These are phyloP conservation scores for Rhodamnia argentea DNA, from an alignment of 345 rosid genomes.

Conservation along the genomic window DNA sequence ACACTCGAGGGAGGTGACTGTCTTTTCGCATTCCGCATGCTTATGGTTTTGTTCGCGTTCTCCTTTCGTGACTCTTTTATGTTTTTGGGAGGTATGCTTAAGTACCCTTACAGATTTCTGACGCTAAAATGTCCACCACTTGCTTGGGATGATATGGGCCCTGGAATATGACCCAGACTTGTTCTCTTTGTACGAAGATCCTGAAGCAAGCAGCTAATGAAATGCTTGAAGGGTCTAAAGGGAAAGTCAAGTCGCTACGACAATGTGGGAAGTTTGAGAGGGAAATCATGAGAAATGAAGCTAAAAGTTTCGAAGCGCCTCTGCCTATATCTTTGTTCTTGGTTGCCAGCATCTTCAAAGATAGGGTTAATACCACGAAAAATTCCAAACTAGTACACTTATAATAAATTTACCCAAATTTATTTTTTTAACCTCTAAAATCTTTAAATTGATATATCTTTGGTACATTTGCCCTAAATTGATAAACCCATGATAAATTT, in stretches of 20 bases:
- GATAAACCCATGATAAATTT: too few species aligned
- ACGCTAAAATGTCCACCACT: too few species aligned
- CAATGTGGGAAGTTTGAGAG: conserved; percentile 84
- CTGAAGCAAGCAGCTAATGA: conserved; percentile 19
- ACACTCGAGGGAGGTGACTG: conserved; percentile 92
- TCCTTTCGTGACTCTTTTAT: conserved; percentile 21
- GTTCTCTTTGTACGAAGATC: conserved; percentile 60
- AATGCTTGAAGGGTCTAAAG: conserved; percentile 47
- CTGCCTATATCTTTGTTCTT: conserved; percentile 87
- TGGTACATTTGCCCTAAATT: too few species aligned
- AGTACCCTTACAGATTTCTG: too few species aligned
- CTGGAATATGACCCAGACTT: conserved; percentile 85
- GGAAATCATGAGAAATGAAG: conserved; percentile 60
- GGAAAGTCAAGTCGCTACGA: conserved; percentile 43
- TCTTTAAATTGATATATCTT: too few species aligned
- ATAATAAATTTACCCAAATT: too few species aligned
- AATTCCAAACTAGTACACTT: too few species aligned
- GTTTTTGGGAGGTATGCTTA: conserved; percentile 92
- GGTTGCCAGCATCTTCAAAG: conserved; percentile 91
- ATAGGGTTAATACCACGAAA: too few species aligned
- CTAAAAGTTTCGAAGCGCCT: conserved; percentile 41
- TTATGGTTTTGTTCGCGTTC: conserved; percentile 61
- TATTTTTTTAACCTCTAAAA: too few species aligned
- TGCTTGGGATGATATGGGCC: conserved; percentile 90
- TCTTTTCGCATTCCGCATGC: conserved; percentile 89